Conservation (phyloP, 352 stramenopile species). For the Phytophthora vignae region DNA sequence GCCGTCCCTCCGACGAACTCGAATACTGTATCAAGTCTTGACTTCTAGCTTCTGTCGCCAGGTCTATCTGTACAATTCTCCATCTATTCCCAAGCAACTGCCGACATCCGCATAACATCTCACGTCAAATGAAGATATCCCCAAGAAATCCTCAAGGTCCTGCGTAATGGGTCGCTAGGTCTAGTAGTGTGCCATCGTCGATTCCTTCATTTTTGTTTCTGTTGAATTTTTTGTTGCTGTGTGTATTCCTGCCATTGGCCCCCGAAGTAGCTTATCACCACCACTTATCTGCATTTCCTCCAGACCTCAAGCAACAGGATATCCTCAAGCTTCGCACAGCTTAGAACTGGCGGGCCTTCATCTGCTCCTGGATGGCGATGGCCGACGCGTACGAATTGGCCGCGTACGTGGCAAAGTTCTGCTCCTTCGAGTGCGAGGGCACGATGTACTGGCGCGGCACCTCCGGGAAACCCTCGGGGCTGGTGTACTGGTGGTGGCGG, state of each 20-base stretch:
- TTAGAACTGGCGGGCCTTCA: conserved; percentile 87
- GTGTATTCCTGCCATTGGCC: not conserved
- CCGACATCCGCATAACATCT: conserved; percentile 10
- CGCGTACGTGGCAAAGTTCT: conserved; percentile 81
- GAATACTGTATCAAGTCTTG: not conserved
- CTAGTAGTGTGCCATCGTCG: conserved; percentile 17
- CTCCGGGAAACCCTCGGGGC: conserved; percentile 71
- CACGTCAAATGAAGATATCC: not conserved
- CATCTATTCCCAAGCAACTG: conserved; percentile 15
- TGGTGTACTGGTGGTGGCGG: conserved; percentile 65
- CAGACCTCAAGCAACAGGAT: not conserved
- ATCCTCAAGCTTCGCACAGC: not conserved
- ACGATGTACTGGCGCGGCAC: conserved; percentile 80
- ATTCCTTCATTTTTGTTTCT: conserved; percentile 42
- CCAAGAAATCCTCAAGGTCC: not conserved
- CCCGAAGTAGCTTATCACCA: conserved; percentile 10
- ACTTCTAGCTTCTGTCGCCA: conserved; percentile 20
- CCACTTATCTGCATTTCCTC: not conserved
- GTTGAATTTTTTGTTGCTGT: conserved; percentile 5
- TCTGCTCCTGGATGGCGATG: conserved; percentile 82
- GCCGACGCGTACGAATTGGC: conserved; percentile 89
- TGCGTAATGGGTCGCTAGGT: conserved; percentile 1
- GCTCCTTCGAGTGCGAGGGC: conserved; percentile 71
- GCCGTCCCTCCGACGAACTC: not conserved
- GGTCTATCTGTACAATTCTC: conserved; percentile 72